Base-by-base conservation (phyloP, 345 rosid species). In the Dipteronia dyeriana region DNA sequence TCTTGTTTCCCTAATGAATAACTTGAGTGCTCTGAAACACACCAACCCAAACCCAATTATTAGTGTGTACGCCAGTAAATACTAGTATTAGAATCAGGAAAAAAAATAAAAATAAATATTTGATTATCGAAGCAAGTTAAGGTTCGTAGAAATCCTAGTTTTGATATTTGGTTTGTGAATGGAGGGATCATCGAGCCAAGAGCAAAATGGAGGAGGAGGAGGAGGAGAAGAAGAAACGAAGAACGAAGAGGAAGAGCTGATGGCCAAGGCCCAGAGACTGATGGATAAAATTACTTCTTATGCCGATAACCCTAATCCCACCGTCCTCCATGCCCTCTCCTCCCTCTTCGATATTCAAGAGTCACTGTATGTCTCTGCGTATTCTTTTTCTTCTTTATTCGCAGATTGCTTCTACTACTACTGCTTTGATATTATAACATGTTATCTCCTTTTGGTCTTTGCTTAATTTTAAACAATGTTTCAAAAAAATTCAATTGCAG, bases 291-390 rank as follows among this genome's bases (percentile, higher is more conserved):
- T 92, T 84, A 96, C 94, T 76, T 76, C 91, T 49, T 82, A 81
- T 45, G 88, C 92, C 11, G 92, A 94, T 75, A 94, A 86, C 85
- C 99, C 99, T 84, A 94, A 81, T 78, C 89, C 97, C 74, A 63
- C 78, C 11, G 74, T 86, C 13, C 95, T 96, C 23, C 98, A 94
- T 74, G 93, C 97, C 16, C 97, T 96, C 34, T 81, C 97, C 19
- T 88, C 91, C 38, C 87, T 96, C 66, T 91, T 96, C 19, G 98
- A 96, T 81, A 79, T 90, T 29, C 95, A 96, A 79, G 99, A 96
- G 88, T 80, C 91, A 64, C 80, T 84, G 99, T 96, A 86, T 83
- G 98, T 94, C 8, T 39, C 45, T 66, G 20, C 41, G 7, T 78
- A 45, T 62, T 20, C 1, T 26, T 76, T 39, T 13, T 19, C 23